These are phyloP conservation scores for Citrus maxima DNA, from an alignment of 345 rosid genomes.

Conservation along the genomic window DNA sequence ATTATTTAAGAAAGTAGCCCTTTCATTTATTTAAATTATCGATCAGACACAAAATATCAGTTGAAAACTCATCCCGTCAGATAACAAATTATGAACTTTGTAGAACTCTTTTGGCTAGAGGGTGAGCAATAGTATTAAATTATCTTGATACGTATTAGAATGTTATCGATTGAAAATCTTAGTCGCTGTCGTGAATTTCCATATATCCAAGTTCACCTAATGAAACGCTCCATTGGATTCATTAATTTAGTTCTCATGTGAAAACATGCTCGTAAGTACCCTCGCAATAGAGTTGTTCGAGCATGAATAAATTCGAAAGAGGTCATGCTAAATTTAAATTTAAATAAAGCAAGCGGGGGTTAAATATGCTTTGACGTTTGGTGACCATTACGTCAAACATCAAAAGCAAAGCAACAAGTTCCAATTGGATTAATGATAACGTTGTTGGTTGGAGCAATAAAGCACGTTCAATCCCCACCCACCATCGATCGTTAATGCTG, in stretches of 20 bases:
- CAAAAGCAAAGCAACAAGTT: background rate
- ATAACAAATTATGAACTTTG: too few species aligned
- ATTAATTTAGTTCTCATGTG: background rate
- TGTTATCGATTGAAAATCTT: too few species aligned
- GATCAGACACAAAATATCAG: too few species aligned
- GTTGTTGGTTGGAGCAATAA: background rate
- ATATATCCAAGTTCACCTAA: background rate
- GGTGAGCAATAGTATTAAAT: too few species aligned
- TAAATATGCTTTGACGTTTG: background rate
- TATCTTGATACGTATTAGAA: too few species aligned
- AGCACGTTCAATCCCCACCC: background rate
- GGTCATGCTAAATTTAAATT: too few species aligned
- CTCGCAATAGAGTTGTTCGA: background rate
- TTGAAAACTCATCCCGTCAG: too few species aligned
- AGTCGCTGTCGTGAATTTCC: too few species aligned
- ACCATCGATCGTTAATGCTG: background rate
- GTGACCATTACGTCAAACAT: background rate
- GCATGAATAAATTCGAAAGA: background rate
- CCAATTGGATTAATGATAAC: background rate
- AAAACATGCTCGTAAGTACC: background rate
- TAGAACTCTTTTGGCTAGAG: too few species aligned
- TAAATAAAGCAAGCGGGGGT: background rate
- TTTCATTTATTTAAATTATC: too few species aligned
- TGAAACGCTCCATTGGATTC: background rate
- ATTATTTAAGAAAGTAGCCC: too few species aligned